Conservation (phyloP, 139 green algal species). For the Chlamydomonas eustigma region DNA sequence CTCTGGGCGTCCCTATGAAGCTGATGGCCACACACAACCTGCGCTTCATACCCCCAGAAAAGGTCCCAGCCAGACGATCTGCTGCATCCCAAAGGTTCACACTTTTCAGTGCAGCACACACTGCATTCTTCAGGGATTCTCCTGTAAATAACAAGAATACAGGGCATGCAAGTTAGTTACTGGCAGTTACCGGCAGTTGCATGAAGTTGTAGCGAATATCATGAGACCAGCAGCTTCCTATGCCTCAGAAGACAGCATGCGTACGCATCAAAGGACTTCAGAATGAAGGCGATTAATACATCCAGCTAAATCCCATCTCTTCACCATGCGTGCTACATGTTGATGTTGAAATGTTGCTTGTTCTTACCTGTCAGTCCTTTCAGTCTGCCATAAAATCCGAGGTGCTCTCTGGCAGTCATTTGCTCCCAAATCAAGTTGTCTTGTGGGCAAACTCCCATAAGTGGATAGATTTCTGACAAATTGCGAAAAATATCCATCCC, state of each 20-base stretch:
- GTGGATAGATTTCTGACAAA: slow-evolving; percentile 55
- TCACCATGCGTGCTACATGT: too few relatives aligned
- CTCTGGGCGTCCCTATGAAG: slow-evolving; percentile 63
- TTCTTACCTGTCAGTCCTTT: slow-evolving; percentile 43
- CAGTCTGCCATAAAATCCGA: slow-evolving; percentile 83
- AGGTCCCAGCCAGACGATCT: slow-evolving; percentile 45
- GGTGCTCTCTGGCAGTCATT: slow-evolving; percentile 90
- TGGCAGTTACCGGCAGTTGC: too few relatives aligned
- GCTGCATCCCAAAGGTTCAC: slow-evolving; percentile 22
- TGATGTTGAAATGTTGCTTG: too few relatives aligned
- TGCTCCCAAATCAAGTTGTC: slow-evolving; percentile 91
- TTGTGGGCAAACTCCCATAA: slow-evolving; percentile 78
- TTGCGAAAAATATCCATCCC: slow-evolving; percentile 54
- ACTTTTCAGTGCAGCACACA: slow-evolving; percentile 22
- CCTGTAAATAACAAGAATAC: neutral
- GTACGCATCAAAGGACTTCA: too few relatives aligned
- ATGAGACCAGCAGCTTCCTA: too few relatives aligned
- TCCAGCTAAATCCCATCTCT: too few relatives aligned
- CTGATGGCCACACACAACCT: slow-evolving; percentile 74
- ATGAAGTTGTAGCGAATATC: too few relatives aligned
- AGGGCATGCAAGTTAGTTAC: too few relatives aligned
- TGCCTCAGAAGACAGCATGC: too few relatives aligned
- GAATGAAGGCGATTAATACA: too few relatives aligned
- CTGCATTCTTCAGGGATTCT: neutral
- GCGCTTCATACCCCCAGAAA: slow-evolving; percentile 55